Evolutionary conservation across 1,284 basidiomycete genomes (phyloP), one percentile per base, ranked within the genome.

Genomic region (Trichosporon sp.): DNA sequence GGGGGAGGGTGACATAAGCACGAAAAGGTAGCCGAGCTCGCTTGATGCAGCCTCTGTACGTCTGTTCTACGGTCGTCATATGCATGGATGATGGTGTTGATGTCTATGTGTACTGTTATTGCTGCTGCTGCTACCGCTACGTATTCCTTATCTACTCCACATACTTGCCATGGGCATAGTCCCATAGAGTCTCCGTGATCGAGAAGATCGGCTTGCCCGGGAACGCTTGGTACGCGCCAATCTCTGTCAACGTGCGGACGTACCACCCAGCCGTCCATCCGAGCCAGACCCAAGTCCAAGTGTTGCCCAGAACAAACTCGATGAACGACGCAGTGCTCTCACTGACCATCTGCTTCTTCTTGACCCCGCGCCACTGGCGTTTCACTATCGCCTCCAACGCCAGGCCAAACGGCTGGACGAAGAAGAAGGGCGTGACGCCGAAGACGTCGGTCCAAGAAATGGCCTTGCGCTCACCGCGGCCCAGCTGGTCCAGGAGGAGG

Each of bases 211-310:
- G 31, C 25, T 59, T 33, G 6, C 49, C 58, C 2, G 59, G 56
- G 33, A 40, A 66, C n/a, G 60, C 59, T 29, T 63, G 58, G 54
- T 69, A 78, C 23, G 70, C 58, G 2, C 74, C 74, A 4, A 69
- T 29, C 56, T 65, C 65, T 11, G 70, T 64, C 64, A 73, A 58
- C 9, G 74, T 75, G 14, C 72, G 65, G 2, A 79, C 74, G 34
- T 74, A 77, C 63, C 64, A 75, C 13, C 68, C 60, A 0, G 77
- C 76, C 7, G 72, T 73, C 72, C 71, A 74, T 0, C 78, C 76
- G 8, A 79, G 65, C 71, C 71, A 78, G 19, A 71, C 59, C 77
- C 77, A 79, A 2, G 74, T 76, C 72, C 71, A 74, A 0, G 68
- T 65, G 59, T 77, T 77, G 0, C 74, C 75, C 5, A 76, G 36